Base-by-base conservation (phyloP, 2,329 filamentous ascomycete genomes). In the Arachnomyces sp. region DNA sequence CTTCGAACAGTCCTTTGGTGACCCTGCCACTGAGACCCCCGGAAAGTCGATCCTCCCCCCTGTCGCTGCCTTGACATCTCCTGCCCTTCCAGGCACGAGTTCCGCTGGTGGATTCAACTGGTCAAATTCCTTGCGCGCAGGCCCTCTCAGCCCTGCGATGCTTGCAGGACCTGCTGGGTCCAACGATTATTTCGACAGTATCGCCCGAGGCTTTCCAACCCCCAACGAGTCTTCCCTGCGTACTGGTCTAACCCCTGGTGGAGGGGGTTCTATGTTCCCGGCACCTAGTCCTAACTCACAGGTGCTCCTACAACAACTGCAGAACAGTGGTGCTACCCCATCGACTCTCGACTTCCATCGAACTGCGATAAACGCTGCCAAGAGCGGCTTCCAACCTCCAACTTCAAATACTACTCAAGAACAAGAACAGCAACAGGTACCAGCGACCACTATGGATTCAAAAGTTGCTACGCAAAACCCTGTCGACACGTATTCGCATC, bases 241-340 rank as follows among this genome's bases (percentile, higher is more conserved):
- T 45, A 92, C 88, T 44, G 92, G 92, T 42, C 67, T 96, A 50
- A 96, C 92, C 39, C 92, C 92, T 36, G 92, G 92, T 45, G 90
- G 90, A 50, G 88, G 89, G 60, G 90, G 89, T 53, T 94, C 89
- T 53, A 96, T 96, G 87, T 96, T 96, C 70, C 88, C 90, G 42
- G 85, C 83, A 40, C 83, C 87, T 2, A 94, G 84, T 59, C 89
- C 87, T 3, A 93, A 85, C 60, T 85, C 86, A 0, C 82, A 88
- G 67, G 83, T 84, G 37, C 67, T 95, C 5, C 86, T 89, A 63
- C 82, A 82, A 45, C 82, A 84, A 50, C 68, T 92, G 29, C 80
- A 85, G 49, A 84, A 78, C 57, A 85, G 85, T 49, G 84, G 82
- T 41, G 84, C 87, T 3, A 98, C 92, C 1, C 92, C 92, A 7